Evolutionary conservation across 495 filamentous ascomycete species (phyloP).

Genomic region (Penicillium ucsense): DNA sequence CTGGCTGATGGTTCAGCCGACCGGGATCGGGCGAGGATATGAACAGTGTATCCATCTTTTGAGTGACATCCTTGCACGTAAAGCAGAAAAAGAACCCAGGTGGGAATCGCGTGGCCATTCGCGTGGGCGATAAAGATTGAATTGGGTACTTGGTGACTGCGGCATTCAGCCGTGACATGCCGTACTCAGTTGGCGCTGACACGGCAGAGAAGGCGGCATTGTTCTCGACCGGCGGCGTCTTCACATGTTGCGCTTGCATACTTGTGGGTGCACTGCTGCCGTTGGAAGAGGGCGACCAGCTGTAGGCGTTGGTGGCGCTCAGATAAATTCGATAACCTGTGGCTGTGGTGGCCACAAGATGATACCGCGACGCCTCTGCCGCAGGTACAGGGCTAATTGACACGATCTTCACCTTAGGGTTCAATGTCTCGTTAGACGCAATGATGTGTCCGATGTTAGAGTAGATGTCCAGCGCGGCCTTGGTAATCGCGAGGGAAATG

Average conservation of each 20-base stretch:
- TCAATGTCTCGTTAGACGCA: constrained; percentile 54
- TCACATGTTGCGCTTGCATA: constrained; percentile 94
- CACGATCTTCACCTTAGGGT: constrained; percentile 58
- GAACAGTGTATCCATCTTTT: constrained; percentile 59
- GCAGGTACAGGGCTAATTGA: constrained; percentile 76
- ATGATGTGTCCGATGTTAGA: constrained; percentile 74
- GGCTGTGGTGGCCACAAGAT: constrained; percentile 82
- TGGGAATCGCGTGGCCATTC: constrained; percentile 56
- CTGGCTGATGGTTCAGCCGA: constrained; percentile 51
- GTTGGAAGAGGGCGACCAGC: constrained; percentile 46
- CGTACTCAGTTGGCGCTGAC: constrained; percentile 1
- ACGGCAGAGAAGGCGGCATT: constrained; percentile 3
- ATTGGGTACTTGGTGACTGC: constrained; percentile 25
- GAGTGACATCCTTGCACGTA: constrained; percentile 42
- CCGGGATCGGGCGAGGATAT: constrained; percentile 81
- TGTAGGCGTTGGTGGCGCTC: constrained; percentile 74
- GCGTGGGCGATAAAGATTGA: constrained; percentile 42
- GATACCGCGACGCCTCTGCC: constrained; percentile 70
- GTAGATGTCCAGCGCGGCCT: constrained; percentile 42
- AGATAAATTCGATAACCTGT: constrained; percentile 87
- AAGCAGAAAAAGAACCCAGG: constrained; percentile 90
- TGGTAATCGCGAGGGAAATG: constrained; percentile 47
- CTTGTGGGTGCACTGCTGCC: constrained; percentile 65
- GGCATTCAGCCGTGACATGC: constrained; percentile 16
- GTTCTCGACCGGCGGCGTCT: constrained; percentile 65